These are phyloP conservation scores for Calonectria naviculata DNA, from an alignment of 2,329 filamentous ascomycete species.

Conservation along the genomic window DNA sequence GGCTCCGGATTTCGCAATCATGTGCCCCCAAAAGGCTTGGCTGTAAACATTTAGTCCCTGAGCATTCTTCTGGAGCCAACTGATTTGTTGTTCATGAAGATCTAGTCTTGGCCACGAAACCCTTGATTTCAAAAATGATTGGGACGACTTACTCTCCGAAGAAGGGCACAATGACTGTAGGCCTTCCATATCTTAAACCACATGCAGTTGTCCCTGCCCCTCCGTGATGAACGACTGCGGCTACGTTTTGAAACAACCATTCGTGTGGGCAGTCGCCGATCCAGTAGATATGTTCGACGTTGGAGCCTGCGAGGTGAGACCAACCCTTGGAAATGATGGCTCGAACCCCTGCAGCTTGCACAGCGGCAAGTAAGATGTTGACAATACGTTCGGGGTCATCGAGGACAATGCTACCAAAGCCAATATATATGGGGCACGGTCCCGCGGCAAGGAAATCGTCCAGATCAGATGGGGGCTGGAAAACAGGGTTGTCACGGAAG, in stretches of 20 bases:
- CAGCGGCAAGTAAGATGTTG: constrained; percentile 74
- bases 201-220: constrained; percentile 80
- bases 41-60: too few species aligned
- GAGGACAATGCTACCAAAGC: constrained; percentile 79
- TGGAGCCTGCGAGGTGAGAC: constrained; percentile 73
- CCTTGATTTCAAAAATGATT: background rate
- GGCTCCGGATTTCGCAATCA: constrained; percentile 19
- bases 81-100: too few species aligned
- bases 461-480: constrained; percentile 64
- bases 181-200: constrained; percentile 73
- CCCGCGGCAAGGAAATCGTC: constrained; percentile 66
- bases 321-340: constrained; percentile 79
- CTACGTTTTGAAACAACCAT: constrained; percentile 76
- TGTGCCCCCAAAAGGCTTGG: constrained; percentile 33
- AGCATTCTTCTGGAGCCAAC: too few species aligned
- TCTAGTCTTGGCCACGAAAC: too few species aligned
- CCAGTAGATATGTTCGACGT: constrained; percentile 71
- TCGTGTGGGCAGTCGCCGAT: constrained; percentile 79
- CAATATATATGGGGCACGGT: constrained; percentile 74
- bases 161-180: constrained; percentile 79
- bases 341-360: constrained; percentile 69
- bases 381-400: constrained; percentile 75
- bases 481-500: constrained; percentile 67
- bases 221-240: constrained; percentile 76
- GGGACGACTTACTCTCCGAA: constrained; percentile 61